Evolutionary conservation across 2,329 filamentous ascomycete species (phyloP).

Genomic region (Spiromastix sp.): DNA sequence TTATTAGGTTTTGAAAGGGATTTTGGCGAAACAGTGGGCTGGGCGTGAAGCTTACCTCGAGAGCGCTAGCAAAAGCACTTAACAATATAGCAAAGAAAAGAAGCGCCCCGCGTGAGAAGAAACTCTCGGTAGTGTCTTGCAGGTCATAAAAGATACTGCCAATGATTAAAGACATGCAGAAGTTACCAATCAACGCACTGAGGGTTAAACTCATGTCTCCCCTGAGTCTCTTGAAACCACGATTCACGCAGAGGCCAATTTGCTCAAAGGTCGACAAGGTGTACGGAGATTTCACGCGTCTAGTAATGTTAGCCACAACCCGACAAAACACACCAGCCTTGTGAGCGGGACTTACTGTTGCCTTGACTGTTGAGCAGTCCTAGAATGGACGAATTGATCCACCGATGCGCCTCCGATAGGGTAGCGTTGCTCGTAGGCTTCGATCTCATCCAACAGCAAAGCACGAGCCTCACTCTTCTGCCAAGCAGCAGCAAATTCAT

Average conservation of each 20-base stretch:
- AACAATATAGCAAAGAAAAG: slow-evolving; percentile 81
- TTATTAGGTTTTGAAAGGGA: no score
- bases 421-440: slow-evolving; percentile 31
- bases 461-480: slow-evolving; percentile 42
- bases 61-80: slow-evolving; percentile 70
- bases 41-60: slow-evolving; percentile 53
- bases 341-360: slow-evolving; percentile 18
- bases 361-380: slow-evolving; percentile 33
- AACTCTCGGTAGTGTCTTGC: slow-evolving; percentile 51
- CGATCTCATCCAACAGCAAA: slow-evolving; percentile 32
- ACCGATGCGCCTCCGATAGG: slow-evolving; percentile 22
- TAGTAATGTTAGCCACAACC: slow-evolving; percentile 7
- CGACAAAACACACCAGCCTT: neutral
- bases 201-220: slow-evolving; percentile 67
- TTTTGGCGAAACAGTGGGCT: no score
- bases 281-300: slow-evolving; percentile 63
- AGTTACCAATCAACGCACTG: slow-evolving; percentile 56
- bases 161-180: slow-evolving; percentile 66
- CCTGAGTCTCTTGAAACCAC: slow-evolving; percentile 64
- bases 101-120: slow-evolving; percentile 67
- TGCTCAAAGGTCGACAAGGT: slow-evolving; percentile 71
- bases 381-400: slow-evolving; percentile 16
- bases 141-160: slow-evolving; percentile 74
- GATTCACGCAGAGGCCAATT: slow-evolving; percentile 65
- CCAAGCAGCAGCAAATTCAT: slow-evolving; percentile 54